phyloP scores from a whole-genome alignment of 768 basidiomycete species.

The Macrolepiota albuminosa region DNA sequence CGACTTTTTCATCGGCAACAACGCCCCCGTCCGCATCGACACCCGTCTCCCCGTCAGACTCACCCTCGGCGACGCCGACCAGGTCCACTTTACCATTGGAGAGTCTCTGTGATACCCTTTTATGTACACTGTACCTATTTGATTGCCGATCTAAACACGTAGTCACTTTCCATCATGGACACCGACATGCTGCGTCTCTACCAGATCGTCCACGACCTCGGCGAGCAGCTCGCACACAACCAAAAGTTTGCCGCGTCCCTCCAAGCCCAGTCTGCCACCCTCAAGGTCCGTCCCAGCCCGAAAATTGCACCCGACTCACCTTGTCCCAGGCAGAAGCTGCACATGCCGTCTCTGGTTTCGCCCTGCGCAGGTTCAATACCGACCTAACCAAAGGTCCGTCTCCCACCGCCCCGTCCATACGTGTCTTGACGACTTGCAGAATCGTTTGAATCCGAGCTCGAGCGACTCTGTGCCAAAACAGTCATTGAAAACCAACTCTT shows the following conservation, averaged over 20 bases:
- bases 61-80: constrained; percentile 77
- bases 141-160: not conserved
- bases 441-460: constrained; percentile 87
- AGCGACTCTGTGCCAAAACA: constrained; percentile 83
- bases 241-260: constrained; percentile 67
- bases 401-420: too few species aligned
- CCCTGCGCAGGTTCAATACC: constrained; percentile 78
- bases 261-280: constrained; percentile 59
- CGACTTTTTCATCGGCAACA: constrained; percentile 78
- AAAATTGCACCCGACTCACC: too few species aligned
- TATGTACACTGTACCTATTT: not conserved
- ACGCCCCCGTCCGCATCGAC: constrained; percentile 80
- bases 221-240: constrained; percentile 80
- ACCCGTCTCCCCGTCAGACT: constrained; percentile 75
- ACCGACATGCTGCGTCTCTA: constrained; percentile 70
- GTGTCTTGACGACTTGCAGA: constrained; percentile 44
- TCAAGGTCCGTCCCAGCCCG: constrained; percentile 54
- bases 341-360: constrained; percentile 67
- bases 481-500: constrained; percentile 93
- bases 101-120: constrained; percentile 20
- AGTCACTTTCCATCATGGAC: constrained; percentile 38
- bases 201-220: constrained; percentile 77
- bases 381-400: constrained; percentile 78
- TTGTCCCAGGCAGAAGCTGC: constrained; percentile 63
- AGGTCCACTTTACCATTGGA: constrained; percentile 62